These are phyloP conservation scores for Capniomyces stellatus DNA, from an alignment of 371 early-diverging fungal genomes.

Conservation along the genomic window DNA sequence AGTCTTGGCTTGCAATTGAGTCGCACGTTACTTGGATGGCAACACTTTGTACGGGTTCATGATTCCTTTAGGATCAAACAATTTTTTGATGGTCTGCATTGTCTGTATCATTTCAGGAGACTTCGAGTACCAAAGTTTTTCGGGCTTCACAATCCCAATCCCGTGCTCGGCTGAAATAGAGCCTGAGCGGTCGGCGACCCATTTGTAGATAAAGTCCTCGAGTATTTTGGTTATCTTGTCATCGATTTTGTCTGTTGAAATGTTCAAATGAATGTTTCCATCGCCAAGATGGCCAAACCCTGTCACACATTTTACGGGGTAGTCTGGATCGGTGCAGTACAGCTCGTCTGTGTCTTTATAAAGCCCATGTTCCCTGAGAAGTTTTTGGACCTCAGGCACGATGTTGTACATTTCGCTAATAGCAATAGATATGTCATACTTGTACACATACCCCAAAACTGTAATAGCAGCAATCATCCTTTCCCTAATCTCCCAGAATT, in stretches of 20 bases:
- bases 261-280: slow-evolving; percentile 89
- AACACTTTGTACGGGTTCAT: slow-evolving; percentile 69
- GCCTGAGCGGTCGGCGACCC: slow-evolving; percentile 37
- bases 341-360: too few relatives aligned
- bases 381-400: slow-evolving; percentile 42
- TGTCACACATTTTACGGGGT: slow-evolving; percentile 25
- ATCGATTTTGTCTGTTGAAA: slow-evolving; percentile 44
- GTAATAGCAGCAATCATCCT: slow-evolving; percentile 78
- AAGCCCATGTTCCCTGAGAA: neutral
- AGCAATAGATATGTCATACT: slow-evolving; percentile 83
- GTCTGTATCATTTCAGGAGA: slow-evolving; percentile 26
- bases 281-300: slow-evolving; percentile 89
- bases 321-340: slow-evolving; percentile 6
- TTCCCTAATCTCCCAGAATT: slow-evolving; percentile 83
- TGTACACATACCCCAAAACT: slow-evolving; percentile 67
- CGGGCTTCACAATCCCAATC: slow-evolving; percentile 20
- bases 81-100: slow-evolving; percentile 49
- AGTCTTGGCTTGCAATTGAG: neutral
- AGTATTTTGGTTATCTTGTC: slow-evolving; percentile 39
- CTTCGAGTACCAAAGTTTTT: slow-evolving; percentile 31
- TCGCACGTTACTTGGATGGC: too few relatives aligned
- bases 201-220: slow-evolving; percentile 86
- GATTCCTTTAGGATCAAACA: slow-evolving; percentile 66
- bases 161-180: slow-evolving; percentile 41
- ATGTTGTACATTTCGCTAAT: slow-evolving; percentile 62